Conservation (phyloP, 2,329 filamentous ascomycete genomes). For the Ilyonectria sp. region DNA sequence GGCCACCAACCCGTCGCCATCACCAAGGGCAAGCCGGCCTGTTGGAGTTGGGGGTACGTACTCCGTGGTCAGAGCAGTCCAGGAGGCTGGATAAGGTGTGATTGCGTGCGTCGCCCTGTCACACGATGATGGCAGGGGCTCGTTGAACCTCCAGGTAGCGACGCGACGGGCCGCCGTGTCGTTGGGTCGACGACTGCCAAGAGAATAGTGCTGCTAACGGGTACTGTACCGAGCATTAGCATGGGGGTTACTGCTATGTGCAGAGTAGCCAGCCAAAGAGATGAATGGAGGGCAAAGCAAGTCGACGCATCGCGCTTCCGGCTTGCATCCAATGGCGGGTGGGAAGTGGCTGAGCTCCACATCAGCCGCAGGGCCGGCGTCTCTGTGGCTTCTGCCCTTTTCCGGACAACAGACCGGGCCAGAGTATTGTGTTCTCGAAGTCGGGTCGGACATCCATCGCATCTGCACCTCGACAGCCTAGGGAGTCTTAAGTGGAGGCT, state of each 20-base stretch:
- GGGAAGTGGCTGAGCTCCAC: constrained; percentile 27
- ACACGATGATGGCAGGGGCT: constrained; percentile 9
- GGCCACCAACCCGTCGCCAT: neutral
- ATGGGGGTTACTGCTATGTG: neutral
- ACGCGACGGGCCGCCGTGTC: constrained; percentile 18
- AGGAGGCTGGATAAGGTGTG: constrained; percentile 22
- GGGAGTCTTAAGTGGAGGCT: constrained; percentile 23
- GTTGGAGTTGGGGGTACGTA: constrained; percentile 7
- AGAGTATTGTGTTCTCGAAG: constrained; percentile 22
- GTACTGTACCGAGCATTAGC: constrained; percentile 8
- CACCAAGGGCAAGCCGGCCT: neutral
- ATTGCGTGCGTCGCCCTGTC: constrained; percentile 22
- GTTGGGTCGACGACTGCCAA: neutral
- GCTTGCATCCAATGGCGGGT: constrained; percentile 34
- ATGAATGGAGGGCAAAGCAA: constrained; percentile 4
- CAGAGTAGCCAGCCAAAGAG: neutral
- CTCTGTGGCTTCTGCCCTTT: constrained; percentile 29
- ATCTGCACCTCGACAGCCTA: constrained; percentile 27
- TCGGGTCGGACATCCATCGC: constrained; percentile 3
- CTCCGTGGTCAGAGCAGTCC: constrained; percentile 1
- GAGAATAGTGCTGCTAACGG: constrained; percentile 1
- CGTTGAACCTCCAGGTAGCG: constrained; percentile 6
- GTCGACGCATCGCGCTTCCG: constrained; percentile 38
- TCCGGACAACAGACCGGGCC: constrained; percentile 2
- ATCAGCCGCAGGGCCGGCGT: constrained; percentile 37